Base-by-base conservation (phyloP, 371 early-diverging fungal genomes). In the Lichtheimia hyalospora region DNA sequence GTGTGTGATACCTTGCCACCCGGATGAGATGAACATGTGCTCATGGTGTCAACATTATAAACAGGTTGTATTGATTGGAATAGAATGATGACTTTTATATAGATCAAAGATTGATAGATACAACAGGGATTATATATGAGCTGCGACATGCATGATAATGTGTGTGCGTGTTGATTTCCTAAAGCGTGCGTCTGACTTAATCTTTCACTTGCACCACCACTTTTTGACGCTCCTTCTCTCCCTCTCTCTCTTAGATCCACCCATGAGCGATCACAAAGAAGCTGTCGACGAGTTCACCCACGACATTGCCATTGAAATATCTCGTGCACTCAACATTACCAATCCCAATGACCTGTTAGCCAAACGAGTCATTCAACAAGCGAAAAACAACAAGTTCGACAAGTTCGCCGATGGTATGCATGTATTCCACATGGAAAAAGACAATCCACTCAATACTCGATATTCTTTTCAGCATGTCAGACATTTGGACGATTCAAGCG, bases 341-440 rank as follows among this genome's bases (percentile, higher is more conserved):
- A 86, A 84, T 59, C 78, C 84, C 42, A 86, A 86, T 39, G 84
- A 86, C 60, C 57, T 79, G 20, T 72, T 86, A 27, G 86, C 86
- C 7, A 73, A 76, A 54, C 75, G 77, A 60, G 86, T 86, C 42
- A 78, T 86, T 60, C 86, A 84, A 59, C 75, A 84, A 52, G 86
- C 84, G 18, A 67, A 74, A 56, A 79, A 79, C 23, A 76, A 85
- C 50, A 70, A 70, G 52, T 77, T 73, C 24, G 70, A 79, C 3
- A 73, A 71, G 49, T 85, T 85, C 44, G 79, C 71, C 15, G 66
- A 68, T 67, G 84, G 85, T 77, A 78, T 28, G 46, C 46, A 46
- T 18, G 21, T 5, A 8, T 18, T 16, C 46, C 21, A 12, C n/a
- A 43, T 23, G 5, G 21, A 18, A 42, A 48, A 54, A 56, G 40